A percentile compares a stretch with the other conserved stretches of the same genome.
Evolutionary conservation across 768 basidiomycete genomes (phyloP).

Genomic region (Mycena chlorophos): DNA sequence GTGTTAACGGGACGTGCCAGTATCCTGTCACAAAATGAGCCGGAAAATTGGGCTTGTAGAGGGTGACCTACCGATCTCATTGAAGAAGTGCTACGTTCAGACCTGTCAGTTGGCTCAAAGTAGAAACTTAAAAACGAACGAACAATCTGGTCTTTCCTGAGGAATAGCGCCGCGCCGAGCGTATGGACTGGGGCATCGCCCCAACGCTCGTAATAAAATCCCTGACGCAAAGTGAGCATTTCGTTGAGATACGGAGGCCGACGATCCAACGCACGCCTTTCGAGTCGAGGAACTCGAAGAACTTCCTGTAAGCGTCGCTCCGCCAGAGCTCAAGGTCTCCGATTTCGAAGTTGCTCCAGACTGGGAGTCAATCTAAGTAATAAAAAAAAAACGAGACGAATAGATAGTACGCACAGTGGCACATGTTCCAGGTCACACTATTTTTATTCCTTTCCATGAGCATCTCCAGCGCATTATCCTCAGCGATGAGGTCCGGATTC

Average conservation of each 20-base stretch:
- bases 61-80: neutral
- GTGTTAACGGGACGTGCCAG: neutral
- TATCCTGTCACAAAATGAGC: neutral
- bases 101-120: neutral
- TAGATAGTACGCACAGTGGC: slow-evolving; percentile 8
- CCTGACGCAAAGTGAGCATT: neutral
- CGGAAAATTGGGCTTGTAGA: neutral
- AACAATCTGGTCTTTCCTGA: slow-evolving; percentile 57
- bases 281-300: slow-evolving; percentile 49
- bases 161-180: slow-evolving; percentile 55
- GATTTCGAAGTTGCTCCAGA: slow-evolving; percentile 53
- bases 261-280: slow-evolving; percentile 48
- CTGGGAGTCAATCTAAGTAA: neutral
- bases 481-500: neutral
- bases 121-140: neutral
- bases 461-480: slow-evolving; percentile 6
- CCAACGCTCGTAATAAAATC: slow-evolving; percentile 43
- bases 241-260: neutral
- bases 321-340: slow-evolving; percentile 48
- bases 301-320: slow-evolving; percentile 45
- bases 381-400: neutral
- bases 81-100: neutral
- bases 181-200: slow-evolving; percentile 66
- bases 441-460: neutral
- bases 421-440: slow-evolving; percentile 1